phyloP scores from a whole-genome alignment of 1,284 basidiomycete species.

The Ganoderma lucidum region DNA sequence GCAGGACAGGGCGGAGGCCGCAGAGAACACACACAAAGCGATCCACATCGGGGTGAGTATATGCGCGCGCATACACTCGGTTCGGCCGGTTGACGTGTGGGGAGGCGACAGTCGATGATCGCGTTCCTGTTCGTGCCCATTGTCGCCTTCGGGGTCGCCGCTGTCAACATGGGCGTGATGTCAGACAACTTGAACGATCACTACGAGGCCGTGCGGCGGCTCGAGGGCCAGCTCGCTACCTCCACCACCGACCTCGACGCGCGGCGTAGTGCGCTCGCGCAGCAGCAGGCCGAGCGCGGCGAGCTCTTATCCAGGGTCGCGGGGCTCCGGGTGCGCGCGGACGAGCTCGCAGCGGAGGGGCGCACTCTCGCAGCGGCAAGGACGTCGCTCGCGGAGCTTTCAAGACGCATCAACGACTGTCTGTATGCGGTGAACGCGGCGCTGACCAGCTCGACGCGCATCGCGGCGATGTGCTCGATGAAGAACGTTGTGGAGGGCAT shows the following conservation, averaged over 20 bases:
- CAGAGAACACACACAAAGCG: slow-evolving; percentile 1
- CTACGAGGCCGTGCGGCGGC: background rate
- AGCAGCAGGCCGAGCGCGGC: slow-evolving; percentile 1
- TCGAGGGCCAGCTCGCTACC: slow-evolving; percentile 13
- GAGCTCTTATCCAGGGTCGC: background rate
- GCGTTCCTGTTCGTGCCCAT: slow-evolving; percentile 2
- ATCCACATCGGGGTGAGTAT: slow-evolving; percentile 12
- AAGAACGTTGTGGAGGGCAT: slow-evolving; percentile 19
- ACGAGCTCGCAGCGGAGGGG: slow-evolving; percentile 2
- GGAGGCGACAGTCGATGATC: background rate
- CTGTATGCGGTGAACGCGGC: slow-evolving; percentile 17
- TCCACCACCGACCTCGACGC: slow-evolving; percentile 10
- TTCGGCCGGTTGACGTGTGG: background rate
- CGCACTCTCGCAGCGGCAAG: slow-evolving; percentile 4
- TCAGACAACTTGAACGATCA: background rate
- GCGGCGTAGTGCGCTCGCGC: slow-evolving; percentile 9
- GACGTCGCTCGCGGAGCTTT: slow-evolving; percentile 15
- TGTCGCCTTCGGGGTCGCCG: slow-evolving; percentile 6
- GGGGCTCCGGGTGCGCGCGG: background rate
- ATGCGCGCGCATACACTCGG: no score
- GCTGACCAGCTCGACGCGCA: slow-evolving; percentile 23
- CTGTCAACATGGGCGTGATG: slow-evolving; percentile 1
- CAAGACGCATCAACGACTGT: slow-evolving; percentile 23
- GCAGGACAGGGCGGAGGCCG: background rate
- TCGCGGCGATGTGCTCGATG: slow-evolving; percentile 16